These are phyloP conservation scores for Tetracladium maxilliforme DNA, from an alignment of 2,329 filamentous ascomycete genomes.

Conservation along the genomic window DNA sequence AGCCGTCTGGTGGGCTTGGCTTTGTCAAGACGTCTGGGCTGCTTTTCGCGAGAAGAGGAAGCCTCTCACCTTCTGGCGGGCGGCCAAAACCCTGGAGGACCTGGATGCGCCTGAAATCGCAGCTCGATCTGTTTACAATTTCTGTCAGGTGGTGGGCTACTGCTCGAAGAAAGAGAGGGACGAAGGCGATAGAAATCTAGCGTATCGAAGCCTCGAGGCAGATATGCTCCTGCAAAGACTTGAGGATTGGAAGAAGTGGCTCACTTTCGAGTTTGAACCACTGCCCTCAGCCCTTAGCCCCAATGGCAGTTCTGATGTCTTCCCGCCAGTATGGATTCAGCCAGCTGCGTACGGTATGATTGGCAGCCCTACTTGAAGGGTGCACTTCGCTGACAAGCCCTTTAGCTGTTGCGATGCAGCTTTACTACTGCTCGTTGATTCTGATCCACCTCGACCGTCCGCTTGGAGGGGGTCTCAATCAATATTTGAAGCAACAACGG, in stretches of 20 bases:
- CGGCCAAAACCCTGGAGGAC: conserved; percentile 28
- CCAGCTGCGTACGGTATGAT: conserved; percentile 28
- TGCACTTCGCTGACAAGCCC: no score
- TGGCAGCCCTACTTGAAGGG: no score
- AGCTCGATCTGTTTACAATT: conserved; percentile 34
- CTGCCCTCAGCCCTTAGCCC: conserved; percentile 22
- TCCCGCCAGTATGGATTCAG: conserved; percentile 33
- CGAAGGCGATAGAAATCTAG: no score
- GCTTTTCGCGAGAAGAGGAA: conserved; percentile 42
- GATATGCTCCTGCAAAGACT: no score
- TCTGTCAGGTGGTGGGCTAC: conserved; percentile 42
- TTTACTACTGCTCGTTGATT: conserved; percentile 34
- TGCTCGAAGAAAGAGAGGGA: no score
- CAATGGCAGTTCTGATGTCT: conserved; percentile 12
- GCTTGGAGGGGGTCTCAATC: conserved; percentile 30
- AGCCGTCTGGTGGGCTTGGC: conserved; percentile 52
- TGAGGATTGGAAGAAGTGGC: no score
- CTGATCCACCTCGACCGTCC: conserved; percentile 36
- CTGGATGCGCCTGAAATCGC: conserved; percentile 39
- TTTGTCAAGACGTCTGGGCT: conserved; percentile 50
- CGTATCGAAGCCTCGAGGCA: no score
- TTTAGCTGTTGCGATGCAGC: conserved; percentile 33
- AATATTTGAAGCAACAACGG: conserved; percentile 26
- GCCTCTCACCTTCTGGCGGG: conserved; percentile 42
- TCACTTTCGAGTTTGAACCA: conserved; percentile 21